Base-by-base conservation (phyloP, 768 basidiomycete genomes). In the Mrakia frigida region DNA sequence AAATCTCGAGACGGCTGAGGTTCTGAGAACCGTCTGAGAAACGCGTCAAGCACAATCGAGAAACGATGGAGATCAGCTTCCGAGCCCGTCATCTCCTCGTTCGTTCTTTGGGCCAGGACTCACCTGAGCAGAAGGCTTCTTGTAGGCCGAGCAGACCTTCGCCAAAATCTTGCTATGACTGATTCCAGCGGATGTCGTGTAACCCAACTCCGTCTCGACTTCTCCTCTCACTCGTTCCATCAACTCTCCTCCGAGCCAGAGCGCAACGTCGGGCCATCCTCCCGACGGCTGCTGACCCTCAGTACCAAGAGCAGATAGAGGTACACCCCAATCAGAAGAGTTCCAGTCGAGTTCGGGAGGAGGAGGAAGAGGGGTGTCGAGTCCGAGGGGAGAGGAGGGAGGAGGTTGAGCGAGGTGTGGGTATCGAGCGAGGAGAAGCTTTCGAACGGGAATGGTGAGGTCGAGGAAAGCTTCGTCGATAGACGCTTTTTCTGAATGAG, bases 381-480 rank as follows among this genome's bases (percentile, higher is more conserved):
- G 80, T 0, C 56, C 56, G 25, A 56, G 25, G 3, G 89, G 89
- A 0, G 91, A 88, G 76, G 90, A 88, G 0, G 86, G 81, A 2
- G 94, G 94, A 3, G 90, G 87, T 31, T 87, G 82, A 0, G 88
- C 87, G 35, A 99, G 88, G 81, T 92, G 86, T 0, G 95, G 92
- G 81, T 90, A 93, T 59, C 89, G 86, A 70, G 88, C 86, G 3
- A 98, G 84, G 2, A 99, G 83, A 60, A 87, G 85, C 74, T 90
- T 88, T 46, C 92, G 89, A 25, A 93, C 89, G 50, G 91, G 90
- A 13, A 86, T 86, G 4, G 94, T 92, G 75, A 98, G 88, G 82
- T 98, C 96, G 74, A 98, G 89, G 83, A 95, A 99, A 0, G 93
- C 94, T 80, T 99, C 97, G 80, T 98, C 97, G 52, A 98, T 97